Evolutionary conservation across 106 monocot genomes (phyloP).

Genomic region (Acanthochlamys bracteata): DNA sequence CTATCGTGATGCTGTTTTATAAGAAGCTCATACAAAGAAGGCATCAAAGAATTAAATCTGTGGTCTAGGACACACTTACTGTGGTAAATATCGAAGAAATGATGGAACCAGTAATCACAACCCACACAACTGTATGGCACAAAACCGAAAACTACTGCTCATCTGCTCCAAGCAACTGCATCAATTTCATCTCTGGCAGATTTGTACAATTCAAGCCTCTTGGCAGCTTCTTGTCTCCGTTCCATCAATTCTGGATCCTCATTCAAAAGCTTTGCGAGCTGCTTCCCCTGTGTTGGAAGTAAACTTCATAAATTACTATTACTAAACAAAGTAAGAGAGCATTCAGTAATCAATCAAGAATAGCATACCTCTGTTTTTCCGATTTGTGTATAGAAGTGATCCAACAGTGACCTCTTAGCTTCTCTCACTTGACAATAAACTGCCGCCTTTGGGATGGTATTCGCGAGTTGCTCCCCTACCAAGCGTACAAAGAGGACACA

Average conservation of each 20-base stretch:
- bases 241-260: constrained; percentile 87
- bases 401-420: constrained; percentile 65
- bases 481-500: constrained; percentile 61
- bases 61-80: too few relatives aligned
- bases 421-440: constrained; percentile 92
- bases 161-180: constrained; percentile 56
- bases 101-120: too few relatives aligned
- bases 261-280: constrained; percentile 59
- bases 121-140: too few relatives aligned
- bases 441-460: constrained; percentile 67
- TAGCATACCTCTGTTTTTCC: constrained; percentile 42
- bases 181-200: constrained; percentile 72
- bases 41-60: too few relatives aligned
- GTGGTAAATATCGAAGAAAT: too few relatives aligned
- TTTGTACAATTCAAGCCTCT: constrained; percentile 76
- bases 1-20: too few relatives aligned
- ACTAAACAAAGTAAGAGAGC: not conserved
- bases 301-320: not conserved
- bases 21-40: too few relatives aligned
- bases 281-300: constrained; percentile 45
- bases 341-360: not conserved
- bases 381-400: constrained; percentile 61
- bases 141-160: not conserved
- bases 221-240: constrained; percentile 54
- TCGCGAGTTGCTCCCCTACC: constrained; percentile 53